These are phyloP conservation scores for Apocynum venetum DNA, from an alignment of 257 asterid genomes.

Conservation along the genomic window DNA sequence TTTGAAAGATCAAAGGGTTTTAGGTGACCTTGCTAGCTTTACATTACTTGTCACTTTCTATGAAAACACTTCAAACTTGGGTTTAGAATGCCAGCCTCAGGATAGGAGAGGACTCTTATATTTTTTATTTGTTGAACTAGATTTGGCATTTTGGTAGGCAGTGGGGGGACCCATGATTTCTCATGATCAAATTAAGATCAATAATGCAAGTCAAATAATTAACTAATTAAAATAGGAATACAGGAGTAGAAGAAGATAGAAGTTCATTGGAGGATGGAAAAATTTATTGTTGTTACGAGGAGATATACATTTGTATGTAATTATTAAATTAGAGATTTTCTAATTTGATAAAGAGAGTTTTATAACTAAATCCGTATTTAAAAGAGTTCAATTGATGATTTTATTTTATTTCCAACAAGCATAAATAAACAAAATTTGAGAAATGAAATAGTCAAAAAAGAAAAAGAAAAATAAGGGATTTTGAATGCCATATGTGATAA, in stretches of 20 bases:
- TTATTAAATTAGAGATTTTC: too few species aligned
- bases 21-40: slow-evolving; percentile 21
- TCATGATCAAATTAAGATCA: background rate
- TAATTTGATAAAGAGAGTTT: too few species aligned
- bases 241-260: background rate
- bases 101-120: background rate
- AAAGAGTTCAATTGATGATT: too few species aligned
- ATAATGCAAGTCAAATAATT: slow-evolving; percentile 1
- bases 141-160: slow-evolving; percentile 6
- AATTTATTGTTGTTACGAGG: too few species aligned
- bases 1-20: background rate
- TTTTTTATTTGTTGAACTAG: slow-evolving; percentile 8
- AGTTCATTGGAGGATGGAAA: too few species aligned
- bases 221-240: background rate
- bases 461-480: too few species aligned
- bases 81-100: background rate
- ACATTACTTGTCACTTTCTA: background rate
- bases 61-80: background rate
- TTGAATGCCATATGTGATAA: too few species aligned
- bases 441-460: too few species aligned
- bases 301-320: too few species aligned
- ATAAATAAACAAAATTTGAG: too few species aligned
- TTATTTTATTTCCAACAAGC: too few species aligned
- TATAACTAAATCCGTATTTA: too few species aligned
- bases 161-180: background rate